Conservation (phyloP, 2,329 filamentous ascomycete genomes). For the Aspergillus ustus region DNA sequence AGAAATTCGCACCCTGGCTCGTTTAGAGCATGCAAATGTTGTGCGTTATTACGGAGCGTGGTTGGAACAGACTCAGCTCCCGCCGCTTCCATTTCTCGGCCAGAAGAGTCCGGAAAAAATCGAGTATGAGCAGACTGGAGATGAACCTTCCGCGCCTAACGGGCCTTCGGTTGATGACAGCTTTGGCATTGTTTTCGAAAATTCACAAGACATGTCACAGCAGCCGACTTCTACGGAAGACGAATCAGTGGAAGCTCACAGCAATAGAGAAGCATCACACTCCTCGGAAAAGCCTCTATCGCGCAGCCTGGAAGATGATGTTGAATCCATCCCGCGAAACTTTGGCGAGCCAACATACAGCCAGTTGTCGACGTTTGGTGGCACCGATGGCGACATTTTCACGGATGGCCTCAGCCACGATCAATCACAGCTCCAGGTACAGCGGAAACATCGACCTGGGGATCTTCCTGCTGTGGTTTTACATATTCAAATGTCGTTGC, state of each 20-base stretch:
- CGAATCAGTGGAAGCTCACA: slow-evolving; percentile 17
- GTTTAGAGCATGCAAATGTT: slow-evolving; percentile 67
- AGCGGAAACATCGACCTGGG: slow-evolving; percentile 28
- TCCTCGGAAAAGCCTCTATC: slow-evolving; percentile 47
- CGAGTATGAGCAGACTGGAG: slow-evolving; percentile 23
- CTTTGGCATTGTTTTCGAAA: slow-evolving; percentile 48
- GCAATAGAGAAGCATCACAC: slow-evolving; percentile 41
- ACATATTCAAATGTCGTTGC: slow-evolving; percentile 71
- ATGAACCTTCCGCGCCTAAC: slow-evolving; percentile 6
- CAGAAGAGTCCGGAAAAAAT: slow-evolving; percentile 10
- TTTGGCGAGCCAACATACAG: slow-evolving; percentile 36
- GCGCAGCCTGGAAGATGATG: slow-evolving; percentile 47
- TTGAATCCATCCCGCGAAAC: slow-evolving; percentile 55
- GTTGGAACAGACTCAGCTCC: slow-evolving; percentile 57
- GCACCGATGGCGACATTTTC: slow-evolving; percentile 46
- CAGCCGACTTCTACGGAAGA: slow-evolving; percentile 1
- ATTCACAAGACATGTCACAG: slow-evolving; percentile 34
- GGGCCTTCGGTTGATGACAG: slow-evolving; percentile 35
- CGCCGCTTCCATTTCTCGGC: slow-evolving; percentile 17
- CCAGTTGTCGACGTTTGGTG: slow-evolving; percentile 41
- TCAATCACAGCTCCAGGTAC: slow-evolving; percentile 38
- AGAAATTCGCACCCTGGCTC: slow-evolving; percentile 66
- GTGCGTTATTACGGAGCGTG: slow-evolving; percentile 70
- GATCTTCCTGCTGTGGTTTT: slow-evolving; percentile 53
- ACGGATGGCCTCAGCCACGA: slow-evolving; percentile 46